Evolutionary conservation across 441 rosid genomes (phyloP).

Genomic region (Codiaeum variegatum): DNA sequence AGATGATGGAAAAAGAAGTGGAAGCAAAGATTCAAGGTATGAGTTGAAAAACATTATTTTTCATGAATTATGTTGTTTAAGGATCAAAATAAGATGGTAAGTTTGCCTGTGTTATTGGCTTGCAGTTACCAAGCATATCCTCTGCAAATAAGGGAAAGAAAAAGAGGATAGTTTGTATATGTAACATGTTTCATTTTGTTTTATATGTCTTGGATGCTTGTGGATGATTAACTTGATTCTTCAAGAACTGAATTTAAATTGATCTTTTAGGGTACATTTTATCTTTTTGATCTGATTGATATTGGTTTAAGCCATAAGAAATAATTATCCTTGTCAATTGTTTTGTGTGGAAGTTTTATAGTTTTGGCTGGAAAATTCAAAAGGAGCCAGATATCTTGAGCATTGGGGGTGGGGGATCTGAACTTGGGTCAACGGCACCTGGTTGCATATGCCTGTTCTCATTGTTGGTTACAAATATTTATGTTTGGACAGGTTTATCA

Average conservation of each 20-base stretch:
- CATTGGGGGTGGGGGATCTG: too few relatives aligned
- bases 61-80: neutral
- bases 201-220: neutral
- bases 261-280: neutral
- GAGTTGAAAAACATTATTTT: neutral
- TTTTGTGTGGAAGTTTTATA: neutral
- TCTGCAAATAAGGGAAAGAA: neutral
- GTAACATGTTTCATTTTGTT: neutral
- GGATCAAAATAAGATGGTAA: neutral
- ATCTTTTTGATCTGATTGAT: neutral
- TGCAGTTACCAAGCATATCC: neutral
- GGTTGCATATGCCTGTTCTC: neutral
- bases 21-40: conserved; percentile 43
- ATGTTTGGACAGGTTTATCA: conserved; percentile 28
- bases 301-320: neutral
- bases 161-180: neutral
- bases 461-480: neutral
- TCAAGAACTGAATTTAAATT: neutral
- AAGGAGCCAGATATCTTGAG: neutral
- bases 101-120: neutral
- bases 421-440: too few relatives aligned
- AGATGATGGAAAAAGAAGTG: conserved; percentile 31
- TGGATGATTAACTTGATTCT: neutral
- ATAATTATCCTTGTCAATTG: neutral
- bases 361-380: neutral